Base-by-base conservation (phyloP, 371 early-diverging fungal species). In the Blakeslea trispora region DNA sequence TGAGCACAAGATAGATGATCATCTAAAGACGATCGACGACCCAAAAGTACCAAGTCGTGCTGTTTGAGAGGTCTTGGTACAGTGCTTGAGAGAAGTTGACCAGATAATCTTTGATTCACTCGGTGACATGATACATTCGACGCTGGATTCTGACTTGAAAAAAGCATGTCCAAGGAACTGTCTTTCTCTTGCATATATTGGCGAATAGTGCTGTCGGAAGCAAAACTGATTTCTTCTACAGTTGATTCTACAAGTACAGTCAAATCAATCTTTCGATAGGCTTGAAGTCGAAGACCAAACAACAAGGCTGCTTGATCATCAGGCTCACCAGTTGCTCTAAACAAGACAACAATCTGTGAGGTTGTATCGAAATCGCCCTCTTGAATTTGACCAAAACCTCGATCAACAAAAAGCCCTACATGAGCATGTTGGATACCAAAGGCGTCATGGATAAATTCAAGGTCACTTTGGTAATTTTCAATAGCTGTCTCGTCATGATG, bases 341-440 rank as follows among this genome's bases (percentile, higher is more conserved):
- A 23, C 4, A 22, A 6, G 3, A 69, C 41, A 22, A 73, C 52
- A 17, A 55, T 40, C 11, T 46, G 34, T 6, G 70, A 83, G 43
- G 17, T 55, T 49, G 55, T 19, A 45, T 40, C 34, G 34, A 40
- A 52, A 42, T 54, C 50, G 28, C 46, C 44, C 42, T 57, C 56
- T 34, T 49, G 58, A 28, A 47, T 48, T 39, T 53, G 55, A 9
- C 87, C 85, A 56, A 91, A 75, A 0, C 92, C 91, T 13, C 88
- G 81, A 58, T 92, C 91, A 35, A 90, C 72, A 61, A 90, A 87
- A 17, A 90, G 74, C n/a, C 75, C 89, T n/a, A 70, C 51, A 0
- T 43, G 32, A 17, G 50, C 53, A 11, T 61, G 62, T 3, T 21
- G 17, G 0, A 55, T 57, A 18, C 57, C 17, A 31, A 44, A 72